Evolutionary conservation across 495 filamentous ascomycete genomes (phyloP).

Genomic region (Apiosordaria backusii): DNA sequence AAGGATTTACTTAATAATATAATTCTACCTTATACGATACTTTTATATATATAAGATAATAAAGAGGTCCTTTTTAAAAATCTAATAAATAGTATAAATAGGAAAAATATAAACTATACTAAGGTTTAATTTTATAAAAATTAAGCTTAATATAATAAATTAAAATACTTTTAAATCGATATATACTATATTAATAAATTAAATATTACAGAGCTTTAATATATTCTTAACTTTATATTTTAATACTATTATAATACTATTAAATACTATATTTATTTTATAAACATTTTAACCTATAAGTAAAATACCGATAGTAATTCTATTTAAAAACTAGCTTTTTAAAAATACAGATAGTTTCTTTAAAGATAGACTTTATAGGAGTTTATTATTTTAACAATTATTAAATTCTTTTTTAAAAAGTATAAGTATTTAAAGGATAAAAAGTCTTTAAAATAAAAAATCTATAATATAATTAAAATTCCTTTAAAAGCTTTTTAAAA

Average conservation of each 20-base stretch:
- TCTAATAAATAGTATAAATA: no score
- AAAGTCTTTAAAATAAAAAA: constrained; percentile 5
- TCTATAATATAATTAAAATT: constrained; percentile 7
- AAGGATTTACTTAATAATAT: no score
- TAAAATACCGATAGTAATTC: neutral
- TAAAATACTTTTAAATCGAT: constrained; percentile 38
- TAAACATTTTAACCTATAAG: constrained; percentile 5
- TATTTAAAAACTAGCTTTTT: constrained; percentile 3
- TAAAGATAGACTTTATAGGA: neutral
- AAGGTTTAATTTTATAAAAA: constrained; percentile 31
- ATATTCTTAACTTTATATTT: constrained; percentile 48
- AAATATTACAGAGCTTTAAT: constrained; percentile 35
- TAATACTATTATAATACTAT: constrained; percentile 31
- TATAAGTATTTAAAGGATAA: neutral
- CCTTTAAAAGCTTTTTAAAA: neutral
- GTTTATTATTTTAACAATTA: neutral
- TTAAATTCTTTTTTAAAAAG: constrained; percentile 4
- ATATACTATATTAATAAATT: constrained; percentile 43
- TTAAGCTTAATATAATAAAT: constrained; percentile 19
- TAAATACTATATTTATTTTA: constrained; percentile 32
- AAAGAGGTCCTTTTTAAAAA: no score
- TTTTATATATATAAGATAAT: no score
- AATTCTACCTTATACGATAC: no score
- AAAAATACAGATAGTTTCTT: constrained; percentile 4
- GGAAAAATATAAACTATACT: no score